Evolutionary conservation across 2,329 filamentous ascomycete genomes (phyloP), one percentile per base, ranked within the genome.

Genomic region (Grosmannia penicillata): DNA sequence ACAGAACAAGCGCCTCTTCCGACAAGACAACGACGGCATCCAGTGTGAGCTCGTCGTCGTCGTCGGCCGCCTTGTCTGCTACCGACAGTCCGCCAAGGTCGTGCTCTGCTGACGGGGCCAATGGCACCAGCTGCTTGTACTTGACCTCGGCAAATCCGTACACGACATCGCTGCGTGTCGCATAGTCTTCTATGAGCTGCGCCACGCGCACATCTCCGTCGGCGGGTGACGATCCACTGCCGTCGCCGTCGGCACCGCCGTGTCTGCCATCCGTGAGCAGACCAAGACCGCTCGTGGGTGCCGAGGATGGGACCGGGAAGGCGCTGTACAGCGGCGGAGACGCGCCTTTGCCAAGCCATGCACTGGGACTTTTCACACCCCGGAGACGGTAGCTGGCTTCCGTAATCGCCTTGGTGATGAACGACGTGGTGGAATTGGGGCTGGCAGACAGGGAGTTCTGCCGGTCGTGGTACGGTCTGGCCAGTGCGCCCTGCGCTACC

Each of bases 131-230:
- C 57, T 98, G 91, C 58, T 93, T 91, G 60, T 93, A 95, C 59
- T 98, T 98, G 53, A 98, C 89, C 60, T 98, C 89, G 6, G 91
- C 91, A 58, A 98, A 96, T 4, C 89, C 87, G 55, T 87, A 98
- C 3, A 98, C 87, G 33, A 95, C 91, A 56, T 98, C 87, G 53
- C 87, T 95, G 28, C 87, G 72, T 24, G 86, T 91, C 2, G 91
- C 91, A 46, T 84, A 80, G 49, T 96, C 87, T 56, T 98, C 89
- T 41, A 96, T 86, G 32, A 75, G 71, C 51, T 86, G 80, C 3
- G 89, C 76, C 29, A 82, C 77, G 46, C 73, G 75, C 14, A 70
- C 66, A 53, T 96, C 91, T 52, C 95, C 87, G 46, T 95, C 68
- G 27, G 84, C 68, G 27, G 84, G 66, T 8, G 26, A 34, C 33